Evolutionary conservation across 2,329 filamentous ascomycete genomes (phyloP).

Genomic region (Aureobasidium lini): DNA sequence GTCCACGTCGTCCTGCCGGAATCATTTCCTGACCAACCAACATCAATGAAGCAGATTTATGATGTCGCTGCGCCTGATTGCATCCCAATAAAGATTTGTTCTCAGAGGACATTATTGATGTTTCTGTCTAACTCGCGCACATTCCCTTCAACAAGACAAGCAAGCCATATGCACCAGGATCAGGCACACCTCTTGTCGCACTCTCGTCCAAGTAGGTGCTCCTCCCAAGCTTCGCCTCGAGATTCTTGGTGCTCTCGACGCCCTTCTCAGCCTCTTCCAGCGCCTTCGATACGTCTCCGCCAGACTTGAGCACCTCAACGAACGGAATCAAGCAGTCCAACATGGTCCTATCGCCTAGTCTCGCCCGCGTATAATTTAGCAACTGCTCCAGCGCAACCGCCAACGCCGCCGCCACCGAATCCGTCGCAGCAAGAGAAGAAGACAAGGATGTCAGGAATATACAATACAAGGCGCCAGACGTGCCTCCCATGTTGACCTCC

Average conservation of each 20-base stretch:
- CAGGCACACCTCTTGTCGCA: constrained; percentile 29
- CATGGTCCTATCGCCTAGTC: constrained; percentile 29
- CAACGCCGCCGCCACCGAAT: constrained; percentile 21
- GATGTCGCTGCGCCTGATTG: no score
- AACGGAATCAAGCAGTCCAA: constrained; percentile 32
- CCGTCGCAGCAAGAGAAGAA: constrained; percentile 20
- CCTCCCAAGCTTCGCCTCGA: constrained; percentile 29
- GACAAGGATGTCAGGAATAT: constrained; percentile 29
- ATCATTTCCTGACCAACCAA: no score
- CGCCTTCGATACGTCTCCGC: constrained; percentile 20
- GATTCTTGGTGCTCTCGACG: constrained; percentile 28
- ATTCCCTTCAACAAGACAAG: constrained; percentile 29
- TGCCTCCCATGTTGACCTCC: constrained; percentile 31
- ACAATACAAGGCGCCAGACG: constrained; percentile 29
- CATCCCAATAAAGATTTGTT: no score
- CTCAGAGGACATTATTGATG: no score
- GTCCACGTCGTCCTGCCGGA: no score
- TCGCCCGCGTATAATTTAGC: constrained; percentile 28
- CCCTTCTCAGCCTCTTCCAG: constrained; percentile 23
- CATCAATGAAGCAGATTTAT: no score
- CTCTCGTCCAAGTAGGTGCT: constrained; percentile 31
- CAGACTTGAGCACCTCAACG: constrained; percentile 21
- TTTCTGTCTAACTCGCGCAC: constrained; percentile 6
- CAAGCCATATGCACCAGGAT: constrained; percentile 31
- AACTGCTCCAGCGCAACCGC: constrained; percentile 23